Percentiles rank a stretch among this genome's conserved stretches.
Evolutionary conservation across 495 filamentous ascomycete genomes (phyloP).

Genomic region (Trichoderma gamsii): DNA sequence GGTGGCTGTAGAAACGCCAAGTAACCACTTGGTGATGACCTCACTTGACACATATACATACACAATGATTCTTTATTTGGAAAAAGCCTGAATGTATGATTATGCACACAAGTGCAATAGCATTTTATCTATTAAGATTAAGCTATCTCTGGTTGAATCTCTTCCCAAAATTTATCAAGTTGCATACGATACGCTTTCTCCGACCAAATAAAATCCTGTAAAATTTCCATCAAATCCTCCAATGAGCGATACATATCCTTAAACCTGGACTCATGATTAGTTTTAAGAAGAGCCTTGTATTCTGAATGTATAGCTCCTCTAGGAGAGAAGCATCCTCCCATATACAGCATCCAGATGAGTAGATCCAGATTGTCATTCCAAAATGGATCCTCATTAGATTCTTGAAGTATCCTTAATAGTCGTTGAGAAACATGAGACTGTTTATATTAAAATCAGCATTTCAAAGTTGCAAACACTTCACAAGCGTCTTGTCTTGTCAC

Average conservation of each 20-base stretch:
- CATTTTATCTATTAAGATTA: background rate
- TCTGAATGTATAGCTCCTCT: background rate
- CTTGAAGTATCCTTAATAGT: conserved; percentile 28
- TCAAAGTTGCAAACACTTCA: background rate
- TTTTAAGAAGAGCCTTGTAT: background rate
- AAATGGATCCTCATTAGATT: conserved; percentile 22
- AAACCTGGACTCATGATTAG: background rate
- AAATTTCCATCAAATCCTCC: background rate
- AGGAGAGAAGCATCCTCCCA: background rate
- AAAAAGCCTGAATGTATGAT: background rate
- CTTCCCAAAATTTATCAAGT: background rate
- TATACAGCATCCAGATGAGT: background rate
- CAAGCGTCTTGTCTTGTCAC: conserved; percentile 15
- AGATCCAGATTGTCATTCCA: conserved; percentile 26
- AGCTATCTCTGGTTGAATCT: background rate
- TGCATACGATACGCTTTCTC: background rate
- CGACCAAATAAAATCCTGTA: background rate
- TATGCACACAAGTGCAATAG: background rate
- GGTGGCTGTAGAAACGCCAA: background rate
- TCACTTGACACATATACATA: background rate
- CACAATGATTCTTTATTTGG: background rate
- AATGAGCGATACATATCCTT: background rate
- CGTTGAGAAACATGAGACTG: background rate
- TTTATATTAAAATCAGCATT: background rate
- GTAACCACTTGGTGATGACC: background rate